Evolutionary conservation across 2,329 filamentous ascomycete genomes (phyloP).

Genomic region (Beauveria caledonica): DNA sequence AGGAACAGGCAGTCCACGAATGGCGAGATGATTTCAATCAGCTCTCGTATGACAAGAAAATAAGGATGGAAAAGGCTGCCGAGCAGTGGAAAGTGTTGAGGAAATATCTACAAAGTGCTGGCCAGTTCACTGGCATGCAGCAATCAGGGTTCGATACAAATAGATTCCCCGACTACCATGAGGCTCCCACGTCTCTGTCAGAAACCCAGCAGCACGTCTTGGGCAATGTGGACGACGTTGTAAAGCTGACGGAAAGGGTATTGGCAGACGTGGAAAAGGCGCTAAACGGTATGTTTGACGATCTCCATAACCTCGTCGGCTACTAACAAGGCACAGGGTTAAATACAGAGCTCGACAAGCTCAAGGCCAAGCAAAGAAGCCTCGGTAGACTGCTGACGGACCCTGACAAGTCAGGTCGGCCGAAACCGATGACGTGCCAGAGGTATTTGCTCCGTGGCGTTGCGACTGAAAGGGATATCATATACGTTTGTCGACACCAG

Average conservation of each 20-base stretch:
- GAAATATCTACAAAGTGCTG: slow-evolving; percentile 28
- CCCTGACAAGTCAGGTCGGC: slow-evolving; percentile 28
- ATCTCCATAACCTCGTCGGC: neutral
- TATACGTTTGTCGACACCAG: slow-evolving; percentile 41
- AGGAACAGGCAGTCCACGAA: slow-evolving; percentile 21
- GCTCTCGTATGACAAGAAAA: slow-evolving; percentile 21
- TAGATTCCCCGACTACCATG: slow-evolving; percentile 30
- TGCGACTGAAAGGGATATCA: slow-evolving; percentile 35
- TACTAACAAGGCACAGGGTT: slow-evolving; percentile 23
- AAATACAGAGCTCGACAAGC: slow-evolving; percentile 22
- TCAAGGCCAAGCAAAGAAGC: slow-evolving; percentile 29
- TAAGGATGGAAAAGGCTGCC: slow-evolving; percentile 22
- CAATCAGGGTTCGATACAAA: slow-evolving; percentile 30
- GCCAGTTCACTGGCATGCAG: slow-evolving; percentile 29
- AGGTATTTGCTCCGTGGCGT: slow-evolving; percentile 45
- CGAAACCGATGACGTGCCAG: slow-evolving; percentile 32
- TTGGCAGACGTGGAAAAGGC: slow-evolving; percentile 27
- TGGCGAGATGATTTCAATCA: slow-evolving; percentile 22
- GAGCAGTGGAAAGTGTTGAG: slow-evolving; percentile 25
- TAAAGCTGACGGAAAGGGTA: slow-evolving; percentile 24
- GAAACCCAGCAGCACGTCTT: slow-evolving; percentile 24
- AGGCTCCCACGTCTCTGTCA: slow-evolving; percentile 29
- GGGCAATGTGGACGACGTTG: slow-evolving; percentile 25
- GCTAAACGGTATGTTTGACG: slow-evolving; percentile 26
- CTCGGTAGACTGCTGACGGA: slow-evolving; percentile 31